Conservation (phyloP, 2,329 filamentous ascomycete species). For the Fusarium haematococcum region DNA sequence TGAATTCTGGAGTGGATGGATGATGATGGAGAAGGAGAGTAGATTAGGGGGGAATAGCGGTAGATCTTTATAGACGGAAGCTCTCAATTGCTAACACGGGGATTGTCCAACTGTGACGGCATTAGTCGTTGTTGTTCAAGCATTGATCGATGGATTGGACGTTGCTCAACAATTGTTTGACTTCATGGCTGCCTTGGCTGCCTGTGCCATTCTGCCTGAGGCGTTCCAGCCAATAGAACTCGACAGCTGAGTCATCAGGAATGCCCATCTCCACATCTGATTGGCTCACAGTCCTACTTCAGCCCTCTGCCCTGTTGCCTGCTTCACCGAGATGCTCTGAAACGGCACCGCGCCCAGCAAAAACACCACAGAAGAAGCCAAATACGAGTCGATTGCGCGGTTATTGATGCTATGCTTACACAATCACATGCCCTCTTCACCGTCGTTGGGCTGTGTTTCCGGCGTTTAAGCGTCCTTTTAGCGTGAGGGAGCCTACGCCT, state of each 20-base stretch:
- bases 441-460: background rate
- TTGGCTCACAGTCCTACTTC: constrained; percentile 2
- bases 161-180: background rate
- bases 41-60: background rate
- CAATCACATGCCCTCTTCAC: background rate
- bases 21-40: background rate
- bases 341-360: background rate
- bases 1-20: background rate
- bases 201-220: constrained; percentile 7
- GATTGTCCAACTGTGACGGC: background rate
- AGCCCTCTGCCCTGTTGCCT: constrained; percentile 23
- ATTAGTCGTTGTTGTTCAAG: background rate
- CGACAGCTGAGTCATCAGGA: background rate
- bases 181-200: constrained; percentile 17
- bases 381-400: background rate
- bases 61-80: constrained; percentile 12
- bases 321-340: background rate
- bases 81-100: background rate
- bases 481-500: constrained; percentile 33
- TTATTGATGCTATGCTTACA: constrained; percentile 1
- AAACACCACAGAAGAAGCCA: background rate
- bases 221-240: background rate
- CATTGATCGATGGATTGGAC: background rate
- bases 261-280: background rate
- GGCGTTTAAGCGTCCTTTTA: constrained; percentile 6